phyloP scores from a whole-genome alignment of 1,284 basidiomycete species.

The Cerrena zonata region DNA sequence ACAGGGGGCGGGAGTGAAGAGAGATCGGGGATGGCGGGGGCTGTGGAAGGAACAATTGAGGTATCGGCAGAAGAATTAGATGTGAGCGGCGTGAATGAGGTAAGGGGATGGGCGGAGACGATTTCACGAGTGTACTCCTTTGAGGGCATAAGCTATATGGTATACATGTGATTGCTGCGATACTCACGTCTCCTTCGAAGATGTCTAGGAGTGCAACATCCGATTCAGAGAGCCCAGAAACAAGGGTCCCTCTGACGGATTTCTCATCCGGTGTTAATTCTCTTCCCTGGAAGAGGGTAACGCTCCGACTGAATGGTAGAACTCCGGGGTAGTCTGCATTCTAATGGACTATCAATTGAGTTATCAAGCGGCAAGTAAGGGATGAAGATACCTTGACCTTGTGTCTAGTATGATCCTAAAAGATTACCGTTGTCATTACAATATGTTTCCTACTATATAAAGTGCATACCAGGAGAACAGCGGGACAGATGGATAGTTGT shows the following conservation, averaged over 20 bases:
- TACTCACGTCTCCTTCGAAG: constrained; percentile 75
- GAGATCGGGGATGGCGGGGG: constrained; percentile 35
- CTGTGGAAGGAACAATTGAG: constrained; percentile 34
- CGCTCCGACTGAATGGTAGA: constrained; percentile 47
- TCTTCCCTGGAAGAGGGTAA: constrained; percentile 34
- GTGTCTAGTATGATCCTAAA: constrained; percentile 79
- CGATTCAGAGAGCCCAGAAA: constrained; percentile 51
- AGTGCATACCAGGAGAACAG: constrained; percentile 39
- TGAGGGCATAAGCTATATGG: background rate
- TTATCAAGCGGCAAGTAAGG: background rate
- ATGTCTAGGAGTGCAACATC: constrained; percentile 63
- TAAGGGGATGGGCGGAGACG: constrained; percentile 53
- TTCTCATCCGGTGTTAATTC: constrained; percentile 45
- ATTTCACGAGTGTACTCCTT: constrained; percentile 67
- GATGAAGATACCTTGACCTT: constrained; percentile 40
- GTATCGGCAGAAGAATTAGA: constrained; percentile 18
- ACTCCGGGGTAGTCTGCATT: constrained; percentile 76
- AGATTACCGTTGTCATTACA: too few species aligned
- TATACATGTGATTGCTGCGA: background rate
- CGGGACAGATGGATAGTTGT: constrained; percentile 42
- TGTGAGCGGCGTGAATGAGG: constrained; percentile 32
- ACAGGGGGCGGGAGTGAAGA: constrained; percentile 33
- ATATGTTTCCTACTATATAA: constrained; percentile 34
- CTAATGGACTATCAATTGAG: constrained; percentile 28
- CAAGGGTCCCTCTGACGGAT: constrained; percentile 66